phyloP scores from a whole-genome alignment of 2,329 filamentous ascomycete genomes.

The Torrubiella hemipterigena region DNA sequence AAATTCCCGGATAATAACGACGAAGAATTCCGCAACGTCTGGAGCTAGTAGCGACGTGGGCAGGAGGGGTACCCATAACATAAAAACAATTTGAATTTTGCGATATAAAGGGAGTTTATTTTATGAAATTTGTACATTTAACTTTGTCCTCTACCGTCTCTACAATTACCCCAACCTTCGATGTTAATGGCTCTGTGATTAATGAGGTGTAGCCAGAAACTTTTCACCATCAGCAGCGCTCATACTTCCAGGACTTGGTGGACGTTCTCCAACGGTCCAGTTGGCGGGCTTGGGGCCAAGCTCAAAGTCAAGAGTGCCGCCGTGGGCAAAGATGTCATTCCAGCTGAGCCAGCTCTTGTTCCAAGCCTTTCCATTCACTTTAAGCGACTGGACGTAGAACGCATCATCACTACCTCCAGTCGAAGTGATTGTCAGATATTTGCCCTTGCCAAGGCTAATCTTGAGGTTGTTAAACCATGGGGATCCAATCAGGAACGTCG shows the following conservation, averaged over 20 bases:
- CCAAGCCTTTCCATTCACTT: slow-evolving; percentile 53
- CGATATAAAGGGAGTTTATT: too few species aligned
- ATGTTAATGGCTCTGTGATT: too few species aligned
- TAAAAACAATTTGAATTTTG: too few species aligned
- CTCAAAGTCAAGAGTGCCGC: slow-evolving; percentile 52
- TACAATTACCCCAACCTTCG: too few species aligned
- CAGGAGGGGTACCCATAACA: too few species aligned
- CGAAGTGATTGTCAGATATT: slow-evolving; percentile 40
- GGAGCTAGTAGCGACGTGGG: too few species aligned
- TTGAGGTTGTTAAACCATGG: slow-evolving; percentile 51
- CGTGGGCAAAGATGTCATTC: slow-evolving; percentile 52
- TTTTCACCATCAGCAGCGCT: slow-evolving; percentile 5
- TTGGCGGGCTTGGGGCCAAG: slow-evolving; percentile 38
- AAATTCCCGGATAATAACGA: slow-evolving; percentile 20
- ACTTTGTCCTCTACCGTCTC: too few species aligned
- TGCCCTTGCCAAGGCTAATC: slow-evolving; percentile 43
- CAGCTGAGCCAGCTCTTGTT: slow-evolving; percentile 53
- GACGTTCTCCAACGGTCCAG: slow-evolving; percentile 48
- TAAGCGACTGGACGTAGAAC: slow-evolving; percentile 53
- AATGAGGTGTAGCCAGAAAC: too few species aligned
- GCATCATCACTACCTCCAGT: slow-evolving; percentile 34
- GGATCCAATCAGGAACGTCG: slow-evolving; percentile 52
- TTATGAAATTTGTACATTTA: too few species aligned
- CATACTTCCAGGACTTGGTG: slow-evolving; percentile 44
- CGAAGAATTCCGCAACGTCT: slow-evolving; percentile 36